Percentiles rank a stretch among this genome's conserved stretches.
phyloP scores from a whole-genome alignment of 495 filamentous ascomycete species.

The Astrothelium subdiscretum region DNA sequence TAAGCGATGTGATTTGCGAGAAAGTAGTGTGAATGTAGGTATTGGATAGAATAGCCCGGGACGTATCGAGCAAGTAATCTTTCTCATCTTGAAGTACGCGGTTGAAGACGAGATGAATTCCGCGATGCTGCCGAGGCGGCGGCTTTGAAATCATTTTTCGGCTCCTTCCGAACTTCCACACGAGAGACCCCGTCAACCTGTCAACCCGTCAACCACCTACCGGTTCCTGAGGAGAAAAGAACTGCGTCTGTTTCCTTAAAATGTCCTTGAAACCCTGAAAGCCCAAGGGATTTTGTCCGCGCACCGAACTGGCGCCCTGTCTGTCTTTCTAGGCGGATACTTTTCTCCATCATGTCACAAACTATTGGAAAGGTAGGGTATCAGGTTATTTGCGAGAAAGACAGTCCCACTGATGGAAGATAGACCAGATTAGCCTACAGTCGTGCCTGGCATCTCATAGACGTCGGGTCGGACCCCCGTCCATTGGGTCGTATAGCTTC shows the following conservation, averaged over 20 bases:
- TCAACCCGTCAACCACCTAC: neutral
- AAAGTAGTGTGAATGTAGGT: neutral
- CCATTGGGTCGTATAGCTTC: conserved; percentile 83
- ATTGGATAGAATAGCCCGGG: neutral
- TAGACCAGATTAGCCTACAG: conserved; percentile 96
- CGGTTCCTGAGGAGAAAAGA: neutral
- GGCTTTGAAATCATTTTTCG: neutral
- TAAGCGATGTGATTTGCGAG: neutral
- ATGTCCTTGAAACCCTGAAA: neutral
- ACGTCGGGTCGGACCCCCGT: conserved; percentile 48
- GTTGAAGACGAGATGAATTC: neutral
- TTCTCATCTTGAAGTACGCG: neutral
- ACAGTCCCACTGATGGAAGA: conserved; percentile 20
- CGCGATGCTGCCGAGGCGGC: neutral
- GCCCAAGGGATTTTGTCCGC: neutral
- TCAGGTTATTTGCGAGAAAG: neutral
- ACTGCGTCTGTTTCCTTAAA: neutral
- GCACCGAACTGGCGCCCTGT: neutral
- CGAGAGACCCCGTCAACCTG: neutral
- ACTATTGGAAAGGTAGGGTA: conserved; percentile 50
- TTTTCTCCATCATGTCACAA: conserved; percentile 45
- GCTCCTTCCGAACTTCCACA: neutral
- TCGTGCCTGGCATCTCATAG: conserved; percentile 80
- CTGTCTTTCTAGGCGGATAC: neutral
- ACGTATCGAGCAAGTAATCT: neutral